These are phyloP conservation scores for Kwoniella newhampshirensis DNA, from an alignment of 768 basidiomycete genomes.

Conservation along the genomic window DNA sequence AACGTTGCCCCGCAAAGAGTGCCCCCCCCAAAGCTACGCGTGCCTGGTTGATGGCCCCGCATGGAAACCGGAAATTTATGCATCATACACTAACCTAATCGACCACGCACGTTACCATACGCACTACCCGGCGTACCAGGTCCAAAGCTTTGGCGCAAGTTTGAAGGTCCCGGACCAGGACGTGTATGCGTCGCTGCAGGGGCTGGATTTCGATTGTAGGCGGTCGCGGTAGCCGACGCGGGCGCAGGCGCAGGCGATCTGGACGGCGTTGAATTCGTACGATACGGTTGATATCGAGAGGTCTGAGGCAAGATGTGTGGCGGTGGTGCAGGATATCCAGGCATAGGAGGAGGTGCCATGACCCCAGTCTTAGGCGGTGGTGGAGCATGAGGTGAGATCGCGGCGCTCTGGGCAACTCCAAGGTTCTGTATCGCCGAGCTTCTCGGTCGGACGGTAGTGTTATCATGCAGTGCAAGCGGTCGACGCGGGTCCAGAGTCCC, in stretches of 20 bases:
- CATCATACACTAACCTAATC: no score
- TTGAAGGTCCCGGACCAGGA: slow-evolving; percentile 37
- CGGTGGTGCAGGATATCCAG: slow-evolving; percentile 9
- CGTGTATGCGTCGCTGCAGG: slow-evolving; percentile 15
- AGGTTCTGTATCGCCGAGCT: slow-evolving; percentile 11
- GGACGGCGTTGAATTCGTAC: slow-evolving; percentile 4
- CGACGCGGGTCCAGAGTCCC: slow-evolving; percentile 49
- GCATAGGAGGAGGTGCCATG: slow-evolving; percentile 20
- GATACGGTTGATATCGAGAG: not conserved
- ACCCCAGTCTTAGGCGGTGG: slow-evolving; percentile 11
- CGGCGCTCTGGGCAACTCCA: slow-evolving; percentile 4
- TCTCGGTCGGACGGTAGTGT: slow-evolving; percentile 25
- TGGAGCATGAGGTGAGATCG: slow-evolving; percentile 12
- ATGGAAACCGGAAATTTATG: no score
- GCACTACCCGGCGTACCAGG: slow-evolving; percentile 13
- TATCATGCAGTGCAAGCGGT: slow-evolving; percentile 47
- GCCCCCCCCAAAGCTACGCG: not conserved
- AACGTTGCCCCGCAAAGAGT: slow-evolving; percentile 1
- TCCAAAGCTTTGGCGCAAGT: slow-evolving; percentile 40
- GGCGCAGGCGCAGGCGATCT: not conserved
- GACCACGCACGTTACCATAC: no score
- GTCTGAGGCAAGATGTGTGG: slow-evolving; percentile 14
- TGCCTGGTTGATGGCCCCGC: not conserved
- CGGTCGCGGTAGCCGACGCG: not conserved
- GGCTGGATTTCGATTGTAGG: slow-evolving; percentile 1